These are phyloP conservation scores for Brachypodium distachyon DNA, from an alignment of 202 grass and related monocot genomes.

Conservation along the genomic window DNA sequence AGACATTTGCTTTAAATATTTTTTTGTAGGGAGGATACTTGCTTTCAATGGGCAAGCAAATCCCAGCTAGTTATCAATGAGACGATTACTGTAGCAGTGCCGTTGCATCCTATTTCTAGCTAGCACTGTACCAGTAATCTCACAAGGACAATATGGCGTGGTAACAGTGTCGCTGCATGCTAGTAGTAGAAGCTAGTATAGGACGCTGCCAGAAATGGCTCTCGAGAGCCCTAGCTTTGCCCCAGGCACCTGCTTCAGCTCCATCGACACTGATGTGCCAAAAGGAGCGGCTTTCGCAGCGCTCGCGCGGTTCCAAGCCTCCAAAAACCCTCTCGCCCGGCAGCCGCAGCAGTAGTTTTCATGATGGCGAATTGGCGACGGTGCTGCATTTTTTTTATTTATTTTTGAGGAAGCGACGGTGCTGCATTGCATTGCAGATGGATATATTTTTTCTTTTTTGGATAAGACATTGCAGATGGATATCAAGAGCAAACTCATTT, in stretches of 20 bases:
- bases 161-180: background rate
- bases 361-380: slow-evolving; percentile 17
- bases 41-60: slow-evolving; percentile 2
- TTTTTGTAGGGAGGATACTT: too few species aligned
- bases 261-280: slow-evolving; percentile 33
- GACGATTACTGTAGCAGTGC: too few species aligned
- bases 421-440: too few species aligned
- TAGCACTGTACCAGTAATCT: too few species aligned
- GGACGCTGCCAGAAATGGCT: slow-evolving; percentile 23
- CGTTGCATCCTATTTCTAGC: too few species aligned
- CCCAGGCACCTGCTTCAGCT: slow-evolving; percentile 23
- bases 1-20: too few species aligned
- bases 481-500: slow-evolving; percentile 32
- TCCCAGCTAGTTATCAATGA: background rate
- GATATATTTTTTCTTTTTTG: too few species aligned
- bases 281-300: slow-evolving; percentile 50
- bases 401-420: too few species aligned
- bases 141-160: background rate
- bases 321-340: too few species aligned
- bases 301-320: slow-evolving; percentile 16
- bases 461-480: background rate
- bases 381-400: too few species aligned
- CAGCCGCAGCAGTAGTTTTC: slow-evolving; percentile 16
- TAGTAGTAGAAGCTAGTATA: background rate
- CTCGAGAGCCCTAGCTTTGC: slow-evolving; percentile 24